Base-by-base conservation (phyloP, 2,329 filamentous ascomycete genomes). In the Clonostachys byssicola region DNA sequence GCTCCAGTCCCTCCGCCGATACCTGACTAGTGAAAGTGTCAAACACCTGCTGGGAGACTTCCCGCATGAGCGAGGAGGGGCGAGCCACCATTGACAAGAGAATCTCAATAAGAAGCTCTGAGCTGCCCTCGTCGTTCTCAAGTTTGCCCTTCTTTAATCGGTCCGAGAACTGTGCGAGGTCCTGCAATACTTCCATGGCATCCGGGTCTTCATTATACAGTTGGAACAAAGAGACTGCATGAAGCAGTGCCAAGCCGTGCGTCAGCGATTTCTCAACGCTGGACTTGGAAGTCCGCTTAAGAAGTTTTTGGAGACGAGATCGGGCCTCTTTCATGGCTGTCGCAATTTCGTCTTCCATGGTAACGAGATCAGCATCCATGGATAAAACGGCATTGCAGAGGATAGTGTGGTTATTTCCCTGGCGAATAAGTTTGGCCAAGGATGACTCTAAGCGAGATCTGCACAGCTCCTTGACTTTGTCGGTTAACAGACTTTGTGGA, bases 131-230 rank as follows among this genome's bases (percentile, higher is more conserved):
- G 56, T 81, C 73, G 16, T 43, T 47, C 38, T 80, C 67, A 5
- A 54, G 48, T 16, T 58, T 61, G 18, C 59, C 61, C 44, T 75
- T 71, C 54, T 83, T 77, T 44, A 87, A 74, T 58, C 83, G 84
- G 40, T 87, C 77, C 49, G 86, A 86, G 62, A 87, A 91, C 49
- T 86, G 74, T 54, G 86, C 80, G n/a, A 96, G 75, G 56, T 96
- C 92, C 46, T 88, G 81, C 9, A 96, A 72, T 51, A 94, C 85
- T 43, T 86, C 84, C 18, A 96, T 79, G 1, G 91, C 89, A 60
- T 97, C 94, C 0, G 87, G 77, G 49, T 96, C 91, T 20, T 90
- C 89, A 58, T 92, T 92, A 69, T 96, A 96, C 9, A 96, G 77
- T 63, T 96, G 90, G 47, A 97, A 75, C 13, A 96, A 80, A 0